Base-by-base conservation (phyloP, 2,329 filamentous ascomycete species). In the Pseudogymnoascus sp. region DNA sequence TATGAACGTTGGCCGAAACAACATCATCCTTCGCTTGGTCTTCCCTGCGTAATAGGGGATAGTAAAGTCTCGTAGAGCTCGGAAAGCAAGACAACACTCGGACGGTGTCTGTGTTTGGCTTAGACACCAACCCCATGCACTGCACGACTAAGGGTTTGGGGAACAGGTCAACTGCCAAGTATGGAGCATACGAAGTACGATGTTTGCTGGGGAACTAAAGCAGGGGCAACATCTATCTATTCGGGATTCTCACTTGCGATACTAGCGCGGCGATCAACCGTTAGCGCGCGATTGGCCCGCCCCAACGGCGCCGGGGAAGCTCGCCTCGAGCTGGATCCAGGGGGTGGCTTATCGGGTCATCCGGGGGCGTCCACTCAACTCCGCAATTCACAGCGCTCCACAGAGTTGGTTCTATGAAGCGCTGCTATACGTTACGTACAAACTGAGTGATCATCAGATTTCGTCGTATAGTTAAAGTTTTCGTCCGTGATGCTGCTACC, bases 381-480 rank as follows among this genome's bases (percentile, higher is more conserved):
- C 27, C 45, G 45, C 45, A 52, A 52, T 13, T 31, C 12, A 5
- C 27, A 52, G 5, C 12, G 7, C 27, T 52, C 10, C 48, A 3
- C 15, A 55, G 8, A 55, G 27, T 55, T 55, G n/a, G 45, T 33
- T 8, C 29, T 29, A 55, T 9, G 9, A n/a, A 33, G 45, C 27
- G 27, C 9, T 33, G 12, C 21, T 18, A 27, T 25, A 33, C 29
- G 3, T 33, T 25, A 33, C 29, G 3, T 33, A 21, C 29, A 55
- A 33, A 55, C 29, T 7, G 13, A 55, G n/a, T 55, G 48, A 55
- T 55, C 9, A 21, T 55, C 48, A 55, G 18, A 4, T 55, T 21
- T 55, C 48, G 48, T 18, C 29, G 48, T 55, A 55, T 55, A 55
- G n/a, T 55, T 55, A 55, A 35, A 55, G 48, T 55, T 55, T 55